Percentiles rank a stretch among this genome's conserved stretches.
Conservation (phyloP, 2,329 filamentous ascomycete genomes). For the Chaetomium sp. region DNA sequence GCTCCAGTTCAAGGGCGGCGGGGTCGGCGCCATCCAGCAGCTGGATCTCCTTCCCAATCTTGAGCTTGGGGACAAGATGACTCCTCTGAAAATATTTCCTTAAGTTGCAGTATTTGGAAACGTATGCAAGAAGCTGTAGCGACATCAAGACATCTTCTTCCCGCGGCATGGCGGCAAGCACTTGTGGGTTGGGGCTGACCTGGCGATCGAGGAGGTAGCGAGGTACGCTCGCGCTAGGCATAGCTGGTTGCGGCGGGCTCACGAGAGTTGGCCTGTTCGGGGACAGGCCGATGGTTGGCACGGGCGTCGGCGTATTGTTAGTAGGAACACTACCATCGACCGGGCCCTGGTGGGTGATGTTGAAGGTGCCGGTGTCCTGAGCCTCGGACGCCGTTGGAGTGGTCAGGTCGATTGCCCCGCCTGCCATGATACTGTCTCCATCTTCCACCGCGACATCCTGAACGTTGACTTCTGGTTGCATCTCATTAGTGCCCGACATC, state of each 20-base stretch:
- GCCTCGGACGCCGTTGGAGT: constrained; percentile 79
- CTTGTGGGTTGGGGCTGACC: constrained; percentile 67
- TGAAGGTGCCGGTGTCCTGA: constrained; percentile 88
- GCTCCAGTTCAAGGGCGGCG: constrained; percentile 36
- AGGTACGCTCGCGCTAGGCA: constrained; percentile 71
- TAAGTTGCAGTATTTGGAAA: constrained; percentile 97
- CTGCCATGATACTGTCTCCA: constrained; percentile 75
- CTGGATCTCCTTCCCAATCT: constrained; percentile 83
- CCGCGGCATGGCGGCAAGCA: constrained; percentile 88
- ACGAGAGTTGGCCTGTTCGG: constrained; percentile 70
- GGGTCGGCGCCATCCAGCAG: constrained; percentile 72
- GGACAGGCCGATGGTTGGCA: constrained; percentile 71
- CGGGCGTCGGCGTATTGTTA: constrained; percentile 65
- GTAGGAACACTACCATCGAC: constrained; percentile 85
- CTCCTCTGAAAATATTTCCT: constrained; percentile 94
- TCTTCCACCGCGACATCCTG: constrained; percentile 81
- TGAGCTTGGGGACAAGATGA: constrained; percentile 87
- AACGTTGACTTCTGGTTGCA: constrained; percentile 81
- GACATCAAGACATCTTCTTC: constrained; percentile 99
- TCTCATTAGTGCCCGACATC: constrained; percentile 77
- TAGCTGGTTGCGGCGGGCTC: constrained; percentile 72
- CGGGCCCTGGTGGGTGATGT: constrained; percentile 83
- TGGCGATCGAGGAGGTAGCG: constrained; percentile 78
- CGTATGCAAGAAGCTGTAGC: constrained; percentile 91
- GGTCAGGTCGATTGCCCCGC: constrained; percentile 71